These are phyloP conservation scores for Macrophomina tecta DNA, from an alignment of 2,329 filamentous ascomycete species.

Conservation along the genomic window DNA sequence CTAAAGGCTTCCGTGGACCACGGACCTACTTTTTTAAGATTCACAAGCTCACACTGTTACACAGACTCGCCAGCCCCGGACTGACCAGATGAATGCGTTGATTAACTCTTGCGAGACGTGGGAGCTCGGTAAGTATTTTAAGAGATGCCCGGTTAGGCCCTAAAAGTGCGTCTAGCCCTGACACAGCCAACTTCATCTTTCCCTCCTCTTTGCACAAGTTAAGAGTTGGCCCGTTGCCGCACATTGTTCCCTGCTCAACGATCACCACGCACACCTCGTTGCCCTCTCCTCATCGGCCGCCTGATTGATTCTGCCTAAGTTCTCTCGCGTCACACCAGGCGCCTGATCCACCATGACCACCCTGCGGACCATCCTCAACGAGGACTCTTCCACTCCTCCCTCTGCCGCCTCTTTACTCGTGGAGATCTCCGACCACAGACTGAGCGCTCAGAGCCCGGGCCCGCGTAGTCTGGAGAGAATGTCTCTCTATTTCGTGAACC, in stretches of 20 bases:
- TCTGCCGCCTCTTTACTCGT: neutral
- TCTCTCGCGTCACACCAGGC: neutral
- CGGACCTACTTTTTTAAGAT: constrained; percentile 25
- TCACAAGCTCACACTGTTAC: constrained; percentile 26
- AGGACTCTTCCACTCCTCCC: constrained; percentile 10
- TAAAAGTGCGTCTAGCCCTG: constrained; percentile 8
- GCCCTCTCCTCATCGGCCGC: neutral
- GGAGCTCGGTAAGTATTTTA: constrained; percentile 23
- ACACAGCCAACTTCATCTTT: constrained; percentile 4
- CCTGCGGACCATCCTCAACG: constrained; percentile 27
- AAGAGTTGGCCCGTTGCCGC: too few relatives aligned
- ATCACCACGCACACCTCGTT: constrained; percentile 1
- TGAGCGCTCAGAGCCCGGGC: constrained; percentile 7
- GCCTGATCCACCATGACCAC: constrained; percentile 20
- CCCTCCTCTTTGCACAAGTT: too few relatives aligned
- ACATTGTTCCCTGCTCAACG: constrained; percentile 7
- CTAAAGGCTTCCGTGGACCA: constrained; percentile 17
- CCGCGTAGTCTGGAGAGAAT: constrained; percentile 26
- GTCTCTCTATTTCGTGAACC: constrained; percentile 27
- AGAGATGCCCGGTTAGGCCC: constrained; percentile 23
- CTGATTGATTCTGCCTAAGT: neutral
- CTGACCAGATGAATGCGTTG: constrained; percentile 25
- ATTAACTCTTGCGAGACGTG: constrained; percentile 19
- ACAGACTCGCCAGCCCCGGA: constrained; percentile 24
- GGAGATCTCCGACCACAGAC: neutral